Conservation (phyloP, 257 asterid species). For the Ophiorrhiza pumila region DNA sequence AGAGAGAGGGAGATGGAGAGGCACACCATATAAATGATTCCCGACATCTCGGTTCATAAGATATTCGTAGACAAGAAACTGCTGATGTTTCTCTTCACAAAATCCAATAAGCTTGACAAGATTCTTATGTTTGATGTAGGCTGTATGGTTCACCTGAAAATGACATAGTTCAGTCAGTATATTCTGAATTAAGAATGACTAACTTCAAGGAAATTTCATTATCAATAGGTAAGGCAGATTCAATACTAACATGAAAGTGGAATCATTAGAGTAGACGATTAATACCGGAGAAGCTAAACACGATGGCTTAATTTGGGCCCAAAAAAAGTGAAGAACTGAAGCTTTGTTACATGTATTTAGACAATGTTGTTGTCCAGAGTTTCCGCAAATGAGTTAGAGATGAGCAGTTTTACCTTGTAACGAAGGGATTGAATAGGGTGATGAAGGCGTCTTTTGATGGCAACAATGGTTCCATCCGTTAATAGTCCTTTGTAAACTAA, state of each 20-base stretch:
- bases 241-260: not conserved
- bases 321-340: too few species aligned
- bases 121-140: not conserved
- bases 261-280: not conserved
- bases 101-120: slow-evolving; percentile 14
- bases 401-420: not conserved
- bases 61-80: slow-evolving; percentile 11
- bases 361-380: not conserved
- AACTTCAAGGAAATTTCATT: not conserved
- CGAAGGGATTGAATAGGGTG: not conserved
- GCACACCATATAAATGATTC: slow-evolving; percentile 10
- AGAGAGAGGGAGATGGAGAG: not conserved
- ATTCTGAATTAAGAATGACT: not conserved
- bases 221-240: not conserved
- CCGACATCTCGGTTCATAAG: slow-evolving; percentile 6
- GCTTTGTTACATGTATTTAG: not conserved
- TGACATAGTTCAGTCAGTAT: not conserved
- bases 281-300: not conserved
- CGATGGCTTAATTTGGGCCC: too few species aligned
- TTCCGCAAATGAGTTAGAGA: not conserved
- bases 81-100: slow-evolving; percentile 16
- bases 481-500: slow-evolving; percentile 6
- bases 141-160: slow-evolving; percentile 3
- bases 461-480: slow-evolving; percentile 11
- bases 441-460: slow-evolving; percentile 3